Evolutionary conservation across 192 early-diverging fungal species (phyloP), one percentile per base, ranked within the genome.

Genomic region (Spizellomyces sp.): DNA sequence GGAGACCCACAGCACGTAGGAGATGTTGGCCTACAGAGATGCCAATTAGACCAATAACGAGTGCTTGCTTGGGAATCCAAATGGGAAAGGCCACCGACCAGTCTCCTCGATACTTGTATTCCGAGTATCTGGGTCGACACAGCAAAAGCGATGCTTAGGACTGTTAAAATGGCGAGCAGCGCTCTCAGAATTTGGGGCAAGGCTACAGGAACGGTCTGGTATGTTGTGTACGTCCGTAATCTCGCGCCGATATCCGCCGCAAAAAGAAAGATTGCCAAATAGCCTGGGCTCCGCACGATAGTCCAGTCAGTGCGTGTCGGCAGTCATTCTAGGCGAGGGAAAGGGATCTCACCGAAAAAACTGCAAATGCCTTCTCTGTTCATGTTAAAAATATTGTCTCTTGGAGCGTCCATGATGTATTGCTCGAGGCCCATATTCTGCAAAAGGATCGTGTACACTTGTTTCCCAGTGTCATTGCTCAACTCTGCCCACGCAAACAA

Each of bases 311-410:
- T 36, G 27, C 27, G 27, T 36, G 27, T 36, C 4, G 27, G 19
- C 9, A 62, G 41, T 27, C 17, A 36, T 36, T 36, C 27, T 36
- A 45, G 3, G 5, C 0, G 0, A 19, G 14, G 0, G 46, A 50
- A 8, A 5, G 5, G 15, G 22, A 22, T 50, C 63, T 66, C 83
- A 85, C 90, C 92, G 60, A 86, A 61, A 59, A 96, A 91, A 45
- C 91, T 94, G 57, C 84, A 90, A 43, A 97, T 84, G 10, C 96
- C 96, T 75, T 99, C 96, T 56, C 90, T 88, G 82, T 99, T 99
- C 66, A 91, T 88, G 42, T 85, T 89, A 19, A 99, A 67, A 0
- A 96, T 66, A 64, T 83, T 83, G 0, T 77, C 79, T 48, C 96
- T 86, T 6, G 89, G 89, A 0, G 94, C 92, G 54, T 88, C 21